phyloP scores from a whole-genome alignment of 257 asterid genomes.

The Orobanche coerulescens region DNA sequence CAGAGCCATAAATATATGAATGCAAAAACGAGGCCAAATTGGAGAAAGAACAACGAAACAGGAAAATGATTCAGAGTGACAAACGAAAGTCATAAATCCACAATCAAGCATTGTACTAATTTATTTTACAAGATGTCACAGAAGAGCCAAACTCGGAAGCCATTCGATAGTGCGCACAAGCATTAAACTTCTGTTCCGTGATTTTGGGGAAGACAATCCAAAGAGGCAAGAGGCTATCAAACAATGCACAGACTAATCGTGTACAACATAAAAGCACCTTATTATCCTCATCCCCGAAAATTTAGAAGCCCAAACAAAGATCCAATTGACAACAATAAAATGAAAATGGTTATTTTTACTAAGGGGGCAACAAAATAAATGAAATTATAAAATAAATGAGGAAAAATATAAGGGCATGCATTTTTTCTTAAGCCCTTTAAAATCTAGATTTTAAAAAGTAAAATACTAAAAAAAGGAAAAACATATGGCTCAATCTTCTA shows the following conservation, averaged over 20 bases:
- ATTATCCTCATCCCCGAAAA: constrained; percentile 14
- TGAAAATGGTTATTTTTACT: too few relatives aligned
- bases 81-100: too few relatives aligned
- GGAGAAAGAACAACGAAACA: background rate
- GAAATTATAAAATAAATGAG: background rate
- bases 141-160: constrained; percentile 58
- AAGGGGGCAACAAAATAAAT: background rate
- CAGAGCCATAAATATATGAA: too few relatives aligned
- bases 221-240: background rate
- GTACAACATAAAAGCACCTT: constrained; percentile 12
- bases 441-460: too few relatives aligned
- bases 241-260: constrained; percentile 6
- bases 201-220: constrained; percentile 23
- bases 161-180: constrained; percentile 34
- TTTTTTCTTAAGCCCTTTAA: too few relatives aligned
- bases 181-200: constrained; percentile 47
- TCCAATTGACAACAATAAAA: background rate
- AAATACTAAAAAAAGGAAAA: too few relatives aligned
- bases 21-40: background rate
- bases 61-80: too few relatives aligned
- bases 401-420: too few relatives aligned
- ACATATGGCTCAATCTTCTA: too few relatives aligned
- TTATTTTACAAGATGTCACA: too few relatives aligned
- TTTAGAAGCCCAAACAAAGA: background rate
- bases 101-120: too few relatives aligned